phyloP scores from a whole-genome alignment of 495 filamentous ascomycete species.

The Hypoxylon cercidicola region DNA sequence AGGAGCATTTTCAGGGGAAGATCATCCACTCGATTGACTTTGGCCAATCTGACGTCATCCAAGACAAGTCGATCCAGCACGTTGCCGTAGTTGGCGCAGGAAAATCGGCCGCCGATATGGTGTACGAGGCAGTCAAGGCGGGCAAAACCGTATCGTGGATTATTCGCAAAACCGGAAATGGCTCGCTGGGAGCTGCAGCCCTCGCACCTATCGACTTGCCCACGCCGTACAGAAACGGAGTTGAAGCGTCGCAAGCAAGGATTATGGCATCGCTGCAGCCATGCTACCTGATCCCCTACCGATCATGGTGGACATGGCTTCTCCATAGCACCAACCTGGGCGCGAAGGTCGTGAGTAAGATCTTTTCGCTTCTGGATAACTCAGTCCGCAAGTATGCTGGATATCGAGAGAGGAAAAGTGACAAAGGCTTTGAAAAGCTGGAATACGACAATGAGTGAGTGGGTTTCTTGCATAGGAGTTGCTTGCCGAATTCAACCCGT shows the following conservation, averaged over 20 bases:
- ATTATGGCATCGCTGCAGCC: conserved; percentile 34
- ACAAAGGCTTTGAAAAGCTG: conserved; percentile 48
- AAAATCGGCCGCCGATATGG: conserved; percentile 59
- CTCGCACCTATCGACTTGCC: conserved; percentile 32
- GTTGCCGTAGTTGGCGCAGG: conserved; percentile 53
- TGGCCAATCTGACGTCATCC: conserved; percentile 47
- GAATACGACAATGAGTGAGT: conserved; percentile 43
- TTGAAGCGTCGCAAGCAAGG: conserved; percentile 36
- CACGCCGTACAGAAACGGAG: conserved; percentile 46
- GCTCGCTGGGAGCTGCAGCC: conserved; percentile 47
- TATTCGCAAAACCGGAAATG: conserved; percentile 49
- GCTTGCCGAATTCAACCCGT: conserved; percentile 3
- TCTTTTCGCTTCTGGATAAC: conserved; percentile 39
- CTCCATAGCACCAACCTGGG: conserved; percentile 46
- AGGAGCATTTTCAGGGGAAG: conserved; percentile 44
- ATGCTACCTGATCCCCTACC: conserved; percentile 40
- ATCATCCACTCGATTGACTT: conserved; percentile 57
- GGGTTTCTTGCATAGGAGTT: conserved; percentile 12
- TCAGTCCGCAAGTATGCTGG: conserved; percentile 33
- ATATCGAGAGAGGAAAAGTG: conserved; percentile 22
- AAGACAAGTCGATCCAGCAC: conserved; percentile 36
- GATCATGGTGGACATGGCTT: conserved; percentile 45
- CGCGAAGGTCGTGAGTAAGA: conserved; percentile 33
- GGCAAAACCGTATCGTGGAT: conserved; percentile 56
- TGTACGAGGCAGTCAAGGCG: conserved; percentile 50